Conservation (phyloP, 2,329 filamentous ascomycete species). For the Beauveria asiatica region DNA sequence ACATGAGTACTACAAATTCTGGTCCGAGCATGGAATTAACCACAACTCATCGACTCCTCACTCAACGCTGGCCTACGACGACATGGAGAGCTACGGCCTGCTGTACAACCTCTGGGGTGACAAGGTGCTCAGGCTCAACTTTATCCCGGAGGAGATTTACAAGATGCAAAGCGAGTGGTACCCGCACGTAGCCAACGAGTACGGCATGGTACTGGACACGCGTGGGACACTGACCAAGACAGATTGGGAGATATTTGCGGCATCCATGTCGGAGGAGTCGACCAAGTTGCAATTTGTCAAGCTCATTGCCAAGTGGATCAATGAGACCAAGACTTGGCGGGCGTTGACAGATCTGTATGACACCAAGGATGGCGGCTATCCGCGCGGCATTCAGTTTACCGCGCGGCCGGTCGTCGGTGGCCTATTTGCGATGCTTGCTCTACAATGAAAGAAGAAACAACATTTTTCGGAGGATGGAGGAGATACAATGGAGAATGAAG, state of each 20-base stretch:
- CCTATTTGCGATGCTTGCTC: conserved; percentile 68
- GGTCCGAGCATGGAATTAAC: conserved; percentile 64
- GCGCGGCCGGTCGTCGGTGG: conserved; percentile 74
- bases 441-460: conserved; percentile 24
- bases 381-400: conserved; percentile 59
- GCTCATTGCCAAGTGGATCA: conserved; percentile 64
- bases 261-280: conserved; percentile 57
- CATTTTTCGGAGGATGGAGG: no score
- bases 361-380: conserved; percentile 58
- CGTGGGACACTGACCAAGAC: conserved; percentile 76
- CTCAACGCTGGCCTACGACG: conserved; percentile 71
- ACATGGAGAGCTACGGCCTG: conserved; percentile 37
- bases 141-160: conserved; percentile 70
- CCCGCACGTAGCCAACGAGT: conserved; percentile 58
- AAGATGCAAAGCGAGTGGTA: conserved; percentile 73
- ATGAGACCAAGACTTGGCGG: conserved; percentile 60
- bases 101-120: conserved; percentile 83
- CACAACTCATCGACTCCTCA: conserved; percentile 52
- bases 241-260: conserved; percentile 81
- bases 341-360: conserved; percentile 74
- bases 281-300: conserved; percentile 59
- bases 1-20: conserved; percentile 60
- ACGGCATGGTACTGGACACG: conserved; percentile 75
- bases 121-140: conserved; percentile 64
- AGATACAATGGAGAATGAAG: background rate